These are phyloP conservation scores for Coprinopsis sp. DNA, from an alignment of 768 basidiomycete genomes.

Conservation along the genomic window DNA sequence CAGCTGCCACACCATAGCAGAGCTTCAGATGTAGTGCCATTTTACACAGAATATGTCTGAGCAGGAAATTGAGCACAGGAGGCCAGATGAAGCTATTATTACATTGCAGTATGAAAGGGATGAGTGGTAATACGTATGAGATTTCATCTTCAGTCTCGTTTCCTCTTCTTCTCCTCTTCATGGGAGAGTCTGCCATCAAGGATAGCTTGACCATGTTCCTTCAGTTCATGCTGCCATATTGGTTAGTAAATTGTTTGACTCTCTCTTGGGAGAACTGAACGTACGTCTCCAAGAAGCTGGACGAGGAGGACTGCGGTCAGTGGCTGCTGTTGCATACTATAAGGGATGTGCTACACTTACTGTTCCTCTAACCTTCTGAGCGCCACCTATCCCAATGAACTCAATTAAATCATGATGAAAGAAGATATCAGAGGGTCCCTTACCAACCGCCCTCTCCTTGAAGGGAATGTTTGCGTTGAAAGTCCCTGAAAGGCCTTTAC, in stretches of 20 bases:
- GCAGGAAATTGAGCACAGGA: no score
- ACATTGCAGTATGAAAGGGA: no score
- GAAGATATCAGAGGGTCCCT: constrained; percentile 5
- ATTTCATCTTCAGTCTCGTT: no score
- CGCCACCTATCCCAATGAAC: constrained; percentile 21
- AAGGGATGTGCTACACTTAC: constrained; percentile 19
- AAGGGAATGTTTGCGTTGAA: constrained; percentile 38
- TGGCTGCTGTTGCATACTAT: neutral
- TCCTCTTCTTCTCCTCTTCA: constrained; percentile 21
- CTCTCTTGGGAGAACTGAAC: neutral
- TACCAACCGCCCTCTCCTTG: constrained; percentile 58
- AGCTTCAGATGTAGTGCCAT: no score
- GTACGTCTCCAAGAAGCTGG: constrained; percentile 32
- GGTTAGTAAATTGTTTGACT: no score
- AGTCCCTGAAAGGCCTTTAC: constrained; percentile 3
- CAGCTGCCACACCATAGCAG: no score
- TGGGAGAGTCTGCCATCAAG: constrained; percentile 44
- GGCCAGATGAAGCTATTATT: no score
- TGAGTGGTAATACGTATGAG: no score
- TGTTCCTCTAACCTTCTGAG: constrained; percentile 43
- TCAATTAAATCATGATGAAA: neutral
- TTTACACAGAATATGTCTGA: no score
- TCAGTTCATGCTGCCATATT: constrained; percentile 36
- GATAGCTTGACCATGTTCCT: constrained; percentile 51
- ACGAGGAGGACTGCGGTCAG: neutral